Evolutionary conservation across 306 rosid genomes (phyloP).

Genomic region (Astragalus membranaceus): DNA sequence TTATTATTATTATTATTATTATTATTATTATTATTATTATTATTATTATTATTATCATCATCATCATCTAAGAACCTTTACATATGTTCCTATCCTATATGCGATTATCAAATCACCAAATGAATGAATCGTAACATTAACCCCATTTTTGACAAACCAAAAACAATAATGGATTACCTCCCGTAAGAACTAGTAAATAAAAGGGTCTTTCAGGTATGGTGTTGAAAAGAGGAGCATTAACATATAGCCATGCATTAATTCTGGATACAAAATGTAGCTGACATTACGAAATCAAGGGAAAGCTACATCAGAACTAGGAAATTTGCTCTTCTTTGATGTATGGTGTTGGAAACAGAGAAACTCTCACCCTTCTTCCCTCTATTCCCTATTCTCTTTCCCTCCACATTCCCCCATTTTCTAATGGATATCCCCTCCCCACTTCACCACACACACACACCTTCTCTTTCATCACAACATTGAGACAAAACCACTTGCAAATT

Average conservation of each 20-base stretch:
- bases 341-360: constrained; percentile 86
- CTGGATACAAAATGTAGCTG: background rate
- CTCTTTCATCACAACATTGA: background rate
- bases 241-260: background rate
- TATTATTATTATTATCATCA: too few species aligned
- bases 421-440: too few species aligned
- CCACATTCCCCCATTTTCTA: constrained; percentile 31
- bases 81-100: too few species aligned
- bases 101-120: too few species aligned
- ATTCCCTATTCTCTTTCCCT: constrained; percentile 53
- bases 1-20: too few species aligned
- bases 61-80: too few species aligned
- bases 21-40: too few species aligned
- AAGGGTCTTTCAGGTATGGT: too few species aligned
- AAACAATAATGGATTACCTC: too few species aligned
- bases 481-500: constrained; percentile 51
- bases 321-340: constrained; percentile 65
- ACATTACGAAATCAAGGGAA: constrained; percentile 31
- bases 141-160: too few species aligned
- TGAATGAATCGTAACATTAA: too few species aligned
- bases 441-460: background rate
- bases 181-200: too few species aligned
- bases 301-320: constrained; percentile 29
- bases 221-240: background rate
- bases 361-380: constrained; percentile 61